Conservation (phyloP, 768 basidiomycete genomes). For the Cystobasidium tubakii region DNA sequence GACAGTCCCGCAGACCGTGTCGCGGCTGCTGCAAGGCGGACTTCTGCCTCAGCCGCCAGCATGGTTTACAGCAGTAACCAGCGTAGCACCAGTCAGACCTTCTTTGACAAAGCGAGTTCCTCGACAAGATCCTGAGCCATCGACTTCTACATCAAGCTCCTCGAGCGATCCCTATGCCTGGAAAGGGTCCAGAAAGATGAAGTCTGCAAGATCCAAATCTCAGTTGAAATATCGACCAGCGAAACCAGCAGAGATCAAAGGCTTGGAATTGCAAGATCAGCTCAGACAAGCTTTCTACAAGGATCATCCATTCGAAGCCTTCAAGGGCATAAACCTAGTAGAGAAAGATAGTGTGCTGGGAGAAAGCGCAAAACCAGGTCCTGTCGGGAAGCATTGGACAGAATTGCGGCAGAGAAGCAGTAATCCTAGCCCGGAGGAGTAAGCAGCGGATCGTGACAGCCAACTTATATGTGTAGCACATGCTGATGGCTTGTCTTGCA, state of each 20-base stretch:
- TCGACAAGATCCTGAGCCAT: constrained; percentile 10
- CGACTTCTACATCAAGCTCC: constrained; percentile 12
- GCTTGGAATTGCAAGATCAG: constrained; percentile 62
- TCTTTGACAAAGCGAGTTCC: background rate
- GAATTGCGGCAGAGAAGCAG: constrained; percentile 70
- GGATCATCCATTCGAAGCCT: constrained; percentile 94
- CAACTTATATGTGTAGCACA: background rate
- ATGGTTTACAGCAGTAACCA: constrained; percentile 28
- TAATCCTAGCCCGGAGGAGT: constrained; percentile 89
- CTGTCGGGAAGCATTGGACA: constrained; percentile 63
- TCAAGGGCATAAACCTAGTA: constrained; percentile 68
- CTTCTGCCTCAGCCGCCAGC: constrained; percentile 28
- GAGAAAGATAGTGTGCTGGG: constrained; percentile 56
- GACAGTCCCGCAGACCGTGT: constrained; percentile 28
- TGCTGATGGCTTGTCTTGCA: constrained; percentile 9
- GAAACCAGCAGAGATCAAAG: constrained; percentile 13
- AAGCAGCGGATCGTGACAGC: constrained; percentile 48
- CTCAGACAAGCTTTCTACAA: constrained; percentile 84
- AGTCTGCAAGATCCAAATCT: background rate
- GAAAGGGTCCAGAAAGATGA: constrained; percentile 8
- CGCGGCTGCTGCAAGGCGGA: constrained; percentile 32
- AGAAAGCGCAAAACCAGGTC: constrained; percentile 57
- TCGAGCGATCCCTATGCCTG: constrained; percentile 5
- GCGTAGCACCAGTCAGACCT: constrained; percentile 23
- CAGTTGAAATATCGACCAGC: constrained; percentile 18